A percentile compares a stretch with the other conserved stretches of the same genome.
phyloP scores from a whole-genome alignment of 1,284 basidiomycete species.

The Ceratobasidium sp. region DNA sequence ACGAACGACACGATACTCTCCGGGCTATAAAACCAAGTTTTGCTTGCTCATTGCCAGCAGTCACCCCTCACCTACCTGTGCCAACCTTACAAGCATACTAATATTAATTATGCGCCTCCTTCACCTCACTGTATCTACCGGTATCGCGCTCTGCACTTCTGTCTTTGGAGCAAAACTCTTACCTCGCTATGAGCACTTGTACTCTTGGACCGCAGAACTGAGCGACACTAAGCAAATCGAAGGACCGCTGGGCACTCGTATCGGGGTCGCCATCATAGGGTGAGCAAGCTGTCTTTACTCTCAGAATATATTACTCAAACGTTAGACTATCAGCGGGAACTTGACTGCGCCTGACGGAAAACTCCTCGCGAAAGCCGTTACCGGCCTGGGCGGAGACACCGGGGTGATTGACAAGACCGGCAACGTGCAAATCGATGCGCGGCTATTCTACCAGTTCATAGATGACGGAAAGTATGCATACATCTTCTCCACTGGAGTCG shows the following conservation, averaged over 20 bases:
- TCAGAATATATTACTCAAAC: neutral
- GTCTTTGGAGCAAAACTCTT: neutral
- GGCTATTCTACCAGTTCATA: constrained; percentile 11
- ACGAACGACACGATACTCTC: too few relatives aligned
- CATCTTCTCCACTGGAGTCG: neutral
- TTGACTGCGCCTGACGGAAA: neutral
- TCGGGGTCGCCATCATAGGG: constrained; percentile 3
- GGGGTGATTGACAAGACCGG: constrained; percentile 20
- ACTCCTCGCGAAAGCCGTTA: constrained; percentile 6
- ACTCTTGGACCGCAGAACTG: constrained; percentile 3
- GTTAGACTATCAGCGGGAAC: neutral
- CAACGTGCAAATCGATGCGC: constrained; percentile 4
- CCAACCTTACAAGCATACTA: too few relatives aligned
- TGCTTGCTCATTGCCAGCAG: too few relatives aligned
- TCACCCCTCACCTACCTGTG: too few relatives aligned
- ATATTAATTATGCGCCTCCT: too few relatives aligned
- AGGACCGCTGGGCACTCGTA: neutral
- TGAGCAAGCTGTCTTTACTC: neutral
- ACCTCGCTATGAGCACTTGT: constrained; percentile 1
- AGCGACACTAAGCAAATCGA: neutral
- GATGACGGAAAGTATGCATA: constrained; percentile 20
- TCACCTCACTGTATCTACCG: neutral
- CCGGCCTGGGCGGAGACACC: constrained; percentile 25
- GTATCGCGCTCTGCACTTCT: neutral
- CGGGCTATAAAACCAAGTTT: too few relatives aligned